Evolutionary conservation across 2,329 filamentous ascomycete species (phyloP), one percentile per base, ranked within the genome.

Genomic region (Fusarium verrucosum): DNA sequence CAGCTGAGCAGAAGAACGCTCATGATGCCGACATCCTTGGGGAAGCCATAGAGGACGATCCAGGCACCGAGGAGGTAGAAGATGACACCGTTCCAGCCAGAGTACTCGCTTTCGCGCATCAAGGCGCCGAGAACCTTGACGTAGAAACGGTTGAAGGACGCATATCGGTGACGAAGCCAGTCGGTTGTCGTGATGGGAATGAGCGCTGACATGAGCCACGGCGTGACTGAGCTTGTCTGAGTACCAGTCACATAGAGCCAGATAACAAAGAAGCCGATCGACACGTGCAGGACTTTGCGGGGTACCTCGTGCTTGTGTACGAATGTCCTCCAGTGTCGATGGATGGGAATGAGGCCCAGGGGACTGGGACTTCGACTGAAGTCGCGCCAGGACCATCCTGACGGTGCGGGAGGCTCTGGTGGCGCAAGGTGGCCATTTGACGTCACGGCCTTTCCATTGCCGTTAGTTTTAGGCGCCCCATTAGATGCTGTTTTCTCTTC

Each of bases 291-390:
- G 36, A 89, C 82, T 78, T 99, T 99, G 71, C 95, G 90, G 10
- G 95, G 95, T 50, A 99, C 94, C 79, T 99, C 95, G 78, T 99
- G 94, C 72, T 92, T 93, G 83, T 99, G 95, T 64, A 97, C 92
- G 74, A 99, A 93, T 25, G 86, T 90, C 70, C 92, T 87, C 86
- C 95, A 99, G 74, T 95, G 90, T 60, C 92, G 85, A 77, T 99
- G 95, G 71, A 99, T 94, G 4, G 95, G 95, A 61, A 99, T 99
- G 44, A 98, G 83, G 10, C 95, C 95, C 6, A 98, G 84, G 10
- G 95, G 95, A 71, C 92, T 96, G 4, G 95, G 95, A 70, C 92
- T 96, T 64, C 95, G 87, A 72, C 92, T 97, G 75, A 97, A 86
- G 74, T 94, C 92, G 60, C 91, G 87, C 92, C 92, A 96, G 76